Conservation (phyloP, 2,329 filamentous ascomycete genomes). For the Boeremia exigua region DNA sequence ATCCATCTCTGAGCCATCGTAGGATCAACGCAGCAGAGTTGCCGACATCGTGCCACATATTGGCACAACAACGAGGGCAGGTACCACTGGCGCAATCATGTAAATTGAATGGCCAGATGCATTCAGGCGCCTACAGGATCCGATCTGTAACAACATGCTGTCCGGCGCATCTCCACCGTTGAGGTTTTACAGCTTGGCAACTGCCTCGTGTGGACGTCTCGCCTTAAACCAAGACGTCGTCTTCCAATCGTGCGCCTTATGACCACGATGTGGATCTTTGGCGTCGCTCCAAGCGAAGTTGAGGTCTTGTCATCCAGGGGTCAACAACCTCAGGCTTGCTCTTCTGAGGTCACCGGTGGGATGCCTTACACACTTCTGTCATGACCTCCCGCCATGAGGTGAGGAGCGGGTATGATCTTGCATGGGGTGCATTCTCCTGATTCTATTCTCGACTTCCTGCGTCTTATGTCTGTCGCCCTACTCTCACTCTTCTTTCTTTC, state of each 20-base stretch:
- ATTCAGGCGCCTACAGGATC: background rate
- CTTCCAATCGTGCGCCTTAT: constrained; percentile 1
- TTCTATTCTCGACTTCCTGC: background rate
- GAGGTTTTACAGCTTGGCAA: constrained; percentile 2
- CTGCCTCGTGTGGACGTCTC: background rate
- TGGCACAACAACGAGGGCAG: no score
- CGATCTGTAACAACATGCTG: background rate
- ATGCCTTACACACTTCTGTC: constrained; percentile 9
- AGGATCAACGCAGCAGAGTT: no score
- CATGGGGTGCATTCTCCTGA: constrained; percentile 8
- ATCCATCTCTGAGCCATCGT: no score
- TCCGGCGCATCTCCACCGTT: background rate
- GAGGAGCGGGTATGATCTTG: background rate
- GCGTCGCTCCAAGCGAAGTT: constrained; percentile 4
- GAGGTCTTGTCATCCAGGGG: constrained; percentile 3
- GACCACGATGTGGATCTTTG: constrained; percentile 2
- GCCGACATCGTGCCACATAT: no score
- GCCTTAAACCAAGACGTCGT: background rate
- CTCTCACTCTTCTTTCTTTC: background rate
- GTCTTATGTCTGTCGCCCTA: background rate
- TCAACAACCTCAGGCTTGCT: constrained; percentile 2
- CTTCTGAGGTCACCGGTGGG: constrained; percentile 5
- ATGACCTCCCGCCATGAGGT: background rate
- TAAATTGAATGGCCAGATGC: background rate
- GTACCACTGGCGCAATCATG: background rate